Base-by-base conservation (phyloP, 495 filamentous ascomycete genomes). In the Podospora sp. region DNA sequence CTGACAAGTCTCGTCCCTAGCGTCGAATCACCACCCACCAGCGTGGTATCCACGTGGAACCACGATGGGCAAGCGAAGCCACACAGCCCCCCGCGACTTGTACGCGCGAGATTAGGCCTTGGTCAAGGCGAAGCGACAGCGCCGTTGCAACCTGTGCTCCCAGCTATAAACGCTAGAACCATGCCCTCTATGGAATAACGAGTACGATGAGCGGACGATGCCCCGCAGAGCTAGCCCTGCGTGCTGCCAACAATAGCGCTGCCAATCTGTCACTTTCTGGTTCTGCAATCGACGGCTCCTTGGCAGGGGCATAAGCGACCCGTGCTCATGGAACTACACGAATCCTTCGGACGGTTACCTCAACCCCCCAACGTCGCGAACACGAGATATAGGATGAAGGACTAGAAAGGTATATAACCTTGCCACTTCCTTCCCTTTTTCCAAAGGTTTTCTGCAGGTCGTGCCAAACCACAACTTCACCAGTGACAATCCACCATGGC, bases 211-310 rank as follows among this genome's bases (percentile, higher is more conserved):
- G n/a, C 40, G 14, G 40, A 2, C 56, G 56, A 46, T 46, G 40
- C 40, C 40, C 40, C 40, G 2, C 2, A 4, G 14, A 12, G 12
- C 5, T 11, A 46, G 40, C 40, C 40, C 40, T 14, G 40, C 14
- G 40, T 46, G 40, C 51, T 55, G 49, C 51, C 51, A 55, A 55
- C 51, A 55, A 55, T 55, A 55, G 51, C 51, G 20, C n/a, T 11
- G 9, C 51, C 51, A 55, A 55, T 22, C 24, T 55, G 24, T 55
- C 51, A 55, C 5, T 8, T 3, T 55, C 24, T 55, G 51, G 51
- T 55, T 55, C 24, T 21, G 51, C 51, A 55, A 55, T 2, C 51
- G n/a, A 20, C 24, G 20, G 51, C 20, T 55, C 2, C 51, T 55
- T 55, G 51, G 51, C 51, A 55, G 20, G 51, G 51, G 20, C 1